Conservation (phyloP, 768 basidiomycete species). For the Tubosaeta brunneosetosa region DNA sequence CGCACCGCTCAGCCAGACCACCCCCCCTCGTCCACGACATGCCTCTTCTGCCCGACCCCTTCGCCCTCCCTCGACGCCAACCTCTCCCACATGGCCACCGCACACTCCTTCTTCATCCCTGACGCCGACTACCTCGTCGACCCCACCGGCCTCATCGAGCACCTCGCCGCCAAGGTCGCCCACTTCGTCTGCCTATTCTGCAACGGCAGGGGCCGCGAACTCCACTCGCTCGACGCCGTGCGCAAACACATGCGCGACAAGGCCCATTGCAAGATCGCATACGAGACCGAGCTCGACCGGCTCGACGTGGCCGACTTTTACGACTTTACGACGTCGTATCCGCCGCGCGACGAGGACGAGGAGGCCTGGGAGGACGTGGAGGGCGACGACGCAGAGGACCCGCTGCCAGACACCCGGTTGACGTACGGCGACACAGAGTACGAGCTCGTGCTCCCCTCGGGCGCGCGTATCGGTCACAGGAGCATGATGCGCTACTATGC, state of each 20-base stretch:
- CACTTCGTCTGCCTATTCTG: slow-evolving; percentile 92
- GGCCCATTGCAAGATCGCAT: slow-evolving; percentile 93
- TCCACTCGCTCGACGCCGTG: slow-evolving; percentile 80
- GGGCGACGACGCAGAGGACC: slow-evolving; percentile 30
- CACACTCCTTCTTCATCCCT: slow-evolving; percentile 94
- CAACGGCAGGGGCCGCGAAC: slow-evolving; percentile 76
- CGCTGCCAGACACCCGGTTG: slow-evolving; percentile 48
- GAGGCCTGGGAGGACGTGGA: slow-evolving; percentile 36
- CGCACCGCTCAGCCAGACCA: not conserved
- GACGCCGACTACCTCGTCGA: slow-evolving; percentile 90
- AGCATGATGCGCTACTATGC: slow-evolving; percentile 81
- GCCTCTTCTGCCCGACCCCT: slow-evolving; percentile 77
- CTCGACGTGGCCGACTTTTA: slow-evolving; percentile 91
- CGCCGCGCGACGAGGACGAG: slow-evolving; percentile 36
- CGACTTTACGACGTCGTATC: slow-evolving; percentile 83
- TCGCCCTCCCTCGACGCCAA: slow-evolving; percentile 55
- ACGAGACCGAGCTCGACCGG: slow-evolving; percentile 73
- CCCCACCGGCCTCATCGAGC: slow-evolving; percentile 70
- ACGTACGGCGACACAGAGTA: slow-evolving; percentile 75
- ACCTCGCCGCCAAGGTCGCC: slow-evolving; percentile 90
- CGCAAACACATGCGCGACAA: slow-evolving; percentile 96
- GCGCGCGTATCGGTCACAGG: slow-evolving; percentile 88
- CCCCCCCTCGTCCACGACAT: slow-evolving; percentile 53
- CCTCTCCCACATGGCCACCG: slow-evolving; percentile 79
- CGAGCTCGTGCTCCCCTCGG: slow-evolving; percentile 92